These are phyloP conservation scores for Ophiostoma himal-ulmi DNA, from an alignment of 2,329 filamentous ascomycete genomes.

Conservation along the genomic window DNA sequence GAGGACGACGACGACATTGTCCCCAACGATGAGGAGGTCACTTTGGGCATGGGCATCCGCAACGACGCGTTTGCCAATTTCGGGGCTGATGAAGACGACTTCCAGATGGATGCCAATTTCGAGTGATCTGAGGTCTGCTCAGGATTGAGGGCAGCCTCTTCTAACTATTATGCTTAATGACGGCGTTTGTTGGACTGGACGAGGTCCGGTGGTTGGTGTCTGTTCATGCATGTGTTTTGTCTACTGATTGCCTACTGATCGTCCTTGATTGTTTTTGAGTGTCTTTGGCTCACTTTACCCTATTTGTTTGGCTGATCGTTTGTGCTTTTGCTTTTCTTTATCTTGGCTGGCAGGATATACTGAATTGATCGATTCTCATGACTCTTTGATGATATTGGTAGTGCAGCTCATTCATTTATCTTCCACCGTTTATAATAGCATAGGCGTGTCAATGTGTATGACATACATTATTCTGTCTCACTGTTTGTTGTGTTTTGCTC, in stretches of 20 bases:
- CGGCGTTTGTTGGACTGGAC: slow-evolving; percentile 13
- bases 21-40: slow-evolving; percentile 6
- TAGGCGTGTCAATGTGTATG: neutral
- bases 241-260: neutral
- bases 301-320: neutral
- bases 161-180: neutral
- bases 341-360: neutral
- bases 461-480: neutral
- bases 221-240: neutral
- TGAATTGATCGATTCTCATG: neutral
- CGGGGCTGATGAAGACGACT: slow-evolving; percentile 43
- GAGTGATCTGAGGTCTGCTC: neutral
- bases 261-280: neutral
- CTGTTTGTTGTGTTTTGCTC: neutral
- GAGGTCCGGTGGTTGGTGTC: slow-evolving; percentile 12
- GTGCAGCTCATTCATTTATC: neutral
- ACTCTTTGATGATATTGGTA: neutral
- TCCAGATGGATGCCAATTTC: slow-evolving; percentile 46
- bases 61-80: slow-evolving; percentile 36
- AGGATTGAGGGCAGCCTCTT: neutral
- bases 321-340: neutral
- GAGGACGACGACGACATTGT: neutral
- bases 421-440: neutral
- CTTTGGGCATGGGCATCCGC: slow-evolving; percentile 11
- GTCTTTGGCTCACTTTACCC: neutral